Evolutionary conservation across 2,329 filamentous ascomycete genomes (phyloP).

Genomic region (Leptographium wingfieldii): DNA sequence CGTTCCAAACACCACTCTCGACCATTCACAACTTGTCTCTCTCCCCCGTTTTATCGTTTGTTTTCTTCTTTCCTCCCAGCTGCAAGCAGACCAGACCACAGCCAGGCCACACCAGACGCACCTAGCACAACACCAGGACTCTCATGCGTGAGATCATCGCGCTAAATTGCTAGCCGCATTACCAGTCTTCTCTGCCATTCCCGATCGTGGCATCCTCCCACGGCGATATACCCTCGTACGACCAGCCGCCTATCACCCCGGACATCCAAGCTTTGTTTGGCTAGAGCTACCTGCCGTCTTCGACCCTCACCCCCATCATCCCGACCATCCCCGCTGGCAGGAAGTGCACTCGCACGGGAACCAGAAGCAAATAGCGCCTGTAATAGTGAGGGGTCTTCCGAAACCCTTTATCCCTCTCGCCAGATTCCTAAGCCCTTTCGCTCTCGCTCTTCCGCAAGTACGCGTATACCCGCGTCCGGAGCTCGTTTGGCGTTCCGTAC

Average conservation of each 20-base stretch:
- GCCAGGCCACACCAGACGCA: not conserved
- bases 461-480: not conserved
- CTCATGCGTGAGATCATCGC: not conserved
- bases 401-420: not conserved
- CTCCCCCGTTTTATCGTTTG: not conserved
- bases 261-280: too few relatives aligned
- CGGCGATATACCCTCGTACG: not conserved
- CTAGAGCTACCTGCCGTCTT: too few relatives aligned
- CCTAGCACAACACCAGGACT: not conserved
- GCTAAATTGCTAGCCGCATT: not conserved
- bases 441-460: not conserved
- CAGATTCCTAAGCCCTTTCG: not conserved
- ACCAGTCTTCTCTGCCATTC: not conserved
- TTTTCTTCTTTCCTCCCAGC: not conserved
- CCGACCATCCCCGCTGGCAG: not conserved
- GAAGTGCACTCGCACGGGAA: not conserved
- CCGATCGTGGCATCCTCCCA: not conserved
- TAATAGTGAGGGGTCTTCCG: not conserved
- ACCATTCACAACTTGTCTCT: not conserved
- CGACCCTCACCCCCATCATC: not conserved
- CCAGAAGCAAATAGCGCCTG: not conserved
- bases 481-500: not conserved
- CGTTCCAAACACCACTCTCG: not conserved
- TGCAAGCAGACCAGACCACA: not conserved
- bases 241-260: too few relatives aligned